phyloP scores from a whole-genome alignment of 805 yeast genomes.

The Jamesozyma spencerorum region DNA sequence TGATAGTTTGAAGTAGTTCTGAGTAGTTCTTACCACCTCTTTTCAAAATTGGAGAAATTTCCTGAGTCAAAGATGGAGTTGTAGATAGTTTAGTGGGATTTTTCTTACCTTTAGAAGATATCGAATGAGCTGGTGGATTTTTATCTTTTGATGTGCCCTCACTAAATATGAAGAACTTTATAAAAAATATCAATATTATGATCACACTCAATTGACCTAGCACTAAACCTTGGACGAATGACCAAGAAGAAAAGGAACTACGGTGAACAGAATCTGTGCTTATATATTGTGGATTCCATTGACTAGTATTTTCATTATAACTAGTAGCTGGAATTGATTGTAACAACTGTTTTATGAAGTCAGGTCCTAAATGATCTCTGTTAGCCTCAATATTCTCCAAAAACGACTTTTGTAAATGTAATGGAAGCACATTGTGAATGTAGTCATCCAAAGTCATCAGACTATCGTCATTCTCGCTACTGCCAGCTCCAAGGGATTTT shows the following conservation, averaged over 20 bases:
- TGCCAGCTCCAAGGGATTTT: too few relatives aligned
- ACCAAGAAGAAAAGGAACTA: conserved; percentile 35
- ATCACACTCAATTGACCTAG: conserved; percentile 69
- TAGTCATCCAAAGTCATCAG: conserved; percentile 33
- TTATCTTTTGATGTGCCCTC: conserved; percentile 40
- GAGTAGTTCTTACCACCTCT: conserved; percentile 22
- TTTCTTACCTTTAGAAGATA: not conserved
- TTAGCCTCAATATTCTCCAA: conserved; percentile 10
- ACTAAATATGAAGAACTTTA: conserved; percentile 68
- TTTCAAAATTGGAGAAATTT: conserved; percentile 19
- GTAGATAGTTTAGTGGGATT: not conserved
- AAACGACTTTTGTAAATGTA: conserved; percentile 29
- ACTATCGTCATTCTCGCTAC: conserved; percentile 10
- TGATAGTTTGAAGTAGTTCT: not conserved
- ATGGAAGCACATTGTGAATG: conserved; percentile 29
- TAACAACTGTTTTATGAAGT: not conserved
- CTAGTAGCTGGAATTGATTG: not conserved
- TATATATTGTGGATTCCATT: not conserved
- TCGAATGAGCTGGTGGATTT: conserved; percentile 20
- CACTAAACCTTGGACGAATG: conserved; percentile 69
- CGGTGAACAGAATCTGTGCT: not conserved
- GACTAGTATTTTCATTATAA: not conserved
- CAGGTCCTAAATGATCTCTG: not conserved
- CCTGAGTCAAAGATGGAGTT: conserved; percentile 1
- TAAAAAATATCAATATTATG: conserved; percentile 50